Conservation (phyloP, 495 filamentous ascomycete species). For the Penicillium pulvis region DNA sequence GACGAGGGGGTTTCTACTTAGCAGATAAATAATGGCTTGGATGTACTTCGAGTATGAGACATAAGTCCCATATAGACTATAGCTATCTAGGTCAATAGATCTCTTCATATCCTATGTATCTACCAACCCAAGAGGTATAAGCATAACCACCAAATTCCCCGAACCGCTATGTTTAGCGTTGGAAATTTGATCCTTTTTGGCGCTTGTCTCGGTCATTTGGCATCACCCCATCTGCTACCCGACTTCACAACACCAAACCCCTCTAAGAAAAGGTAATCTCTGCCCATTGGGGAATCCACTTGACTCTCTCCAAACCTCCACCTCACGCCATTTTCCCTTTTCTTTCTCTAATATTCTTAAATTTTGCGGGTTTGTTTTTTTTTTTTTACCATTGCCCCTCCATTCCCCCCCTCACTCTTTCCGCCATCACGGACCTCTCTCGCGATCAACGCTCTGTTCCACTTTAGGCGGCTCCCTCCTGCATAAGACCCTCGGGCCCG, state of each 20-base stretch:
- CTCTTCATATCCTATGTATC: no score
- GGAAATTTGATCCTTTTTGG: conserved; percentile 9
- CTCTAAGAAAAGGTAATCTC: not conserved
- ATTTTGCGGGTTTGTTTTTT: not conserved
- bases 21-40: no score
- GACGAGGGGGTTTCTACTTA: no score
- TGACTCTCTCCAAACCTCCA: not conserved
- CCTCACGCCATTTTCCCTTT: not conserved
- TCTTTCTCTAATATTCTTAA: not conserved
- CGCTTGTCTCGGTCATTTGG: conserved; percentile 25
- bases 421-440: conserved; percentile 15
- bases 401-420: not conserved
- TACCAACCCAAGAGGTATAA: not conserved
- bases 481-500: conserved; percentile 18
- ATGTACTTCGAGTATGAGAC: no score
- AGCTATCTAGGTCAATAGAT: no score
- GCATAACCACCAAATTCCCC: not conserved
- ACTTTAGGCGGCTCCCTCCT: conserved; percentile 20
- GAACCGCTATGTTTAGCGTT: not conserved
- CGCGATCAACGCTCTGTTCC: conserved; percentile 8
- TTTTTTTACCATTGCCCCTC: not conserved
- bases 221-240: conserved; percentile 5
- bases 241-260: not conserved
- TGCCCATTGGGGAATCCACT: not conserved
- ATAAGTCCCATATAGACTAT: no score